These are phyloP conservation scores for Coccinonectria pachysandricola DNA, from an alignment of 2,329 filamentous ascomycete species.

Conservation along the genomic window DNA sequence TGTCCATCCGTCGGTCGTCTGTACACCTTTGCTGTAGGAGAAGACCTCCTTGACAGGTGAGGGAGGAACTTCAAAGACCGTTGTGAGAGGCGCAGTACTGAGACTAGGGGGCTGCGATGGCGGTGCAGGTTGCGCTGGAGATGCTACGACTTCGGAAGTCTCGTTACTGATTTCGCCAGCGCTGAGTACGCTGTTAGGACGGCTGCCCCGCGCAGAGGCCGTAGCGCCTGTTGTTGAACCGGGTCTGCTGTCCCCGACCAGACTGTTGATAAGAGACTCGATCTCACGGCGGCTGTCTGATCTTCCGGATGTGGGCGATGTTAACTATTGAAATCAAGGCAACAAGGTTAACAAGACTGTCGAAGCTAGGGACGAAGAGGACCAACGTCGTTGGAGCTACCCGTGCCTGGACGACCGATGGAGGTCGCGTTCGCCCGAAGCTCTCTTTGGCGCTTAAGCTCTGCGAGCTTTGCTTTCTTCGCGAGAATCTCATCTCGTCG, in stretches of 20 bases:
- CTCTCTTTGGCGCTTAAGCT: slow-evolving; percentile 88
- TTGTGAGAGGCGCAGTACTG: slow-evolving; percentile 61
- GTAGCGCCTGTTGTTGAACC: slow-evolving; percentile 53
- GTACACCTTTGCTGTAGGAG: slow-evolving; percentile 94
- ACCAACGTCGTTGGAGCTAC: slow-evolving; percentile 61
- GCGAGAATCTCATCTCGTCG: slow-evolving; percentile 92
- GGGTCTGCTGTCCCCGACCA: slow-evolving; percentile 70
- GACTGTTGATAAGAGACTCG: slow-evolving; percentile 73
- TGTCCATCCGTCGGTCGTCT: slow-evolving; percentile 71
- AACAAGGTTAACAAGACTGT: too few species aligned
- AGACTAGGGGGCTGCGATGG: slow-evolving; percentile 53
- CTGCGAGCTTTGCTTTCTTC: slow-evolving; percentile 93
- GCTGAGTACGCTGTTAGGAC: slow-evolving; percentile 79
- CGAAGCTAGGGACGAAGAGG: too few species aligned
- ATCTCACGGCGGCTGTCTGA: slow-evolving; percentile 64
- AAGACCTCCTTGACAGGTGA: slow-evolving; percentile 73
- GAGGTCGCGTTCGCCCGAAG: slow-evolving; percentile 68
- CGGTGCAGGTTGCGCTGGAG: slow-evolving; percentile 29
- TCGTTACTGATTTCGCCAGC: slow-evolving; percentile 71
- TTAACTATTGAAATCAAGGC: too few species aligned
- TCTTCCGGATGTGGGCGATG: slow-evolving; percentile 60
- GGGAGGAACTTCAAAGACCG: slow-evolving; percentile 71
- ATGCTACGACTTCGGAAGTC: slow-evolving; percentile 51
- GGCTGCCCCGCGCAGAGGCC: slow-evolving; percentile 63
- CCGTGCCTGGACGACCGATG: slow-evolving; percentile 57